A percentile compares a stretch with the other conserved stretches of the same genome.
Conservation (phyloP, 208 protist species). For the Angomonas desouzai region DNA sequence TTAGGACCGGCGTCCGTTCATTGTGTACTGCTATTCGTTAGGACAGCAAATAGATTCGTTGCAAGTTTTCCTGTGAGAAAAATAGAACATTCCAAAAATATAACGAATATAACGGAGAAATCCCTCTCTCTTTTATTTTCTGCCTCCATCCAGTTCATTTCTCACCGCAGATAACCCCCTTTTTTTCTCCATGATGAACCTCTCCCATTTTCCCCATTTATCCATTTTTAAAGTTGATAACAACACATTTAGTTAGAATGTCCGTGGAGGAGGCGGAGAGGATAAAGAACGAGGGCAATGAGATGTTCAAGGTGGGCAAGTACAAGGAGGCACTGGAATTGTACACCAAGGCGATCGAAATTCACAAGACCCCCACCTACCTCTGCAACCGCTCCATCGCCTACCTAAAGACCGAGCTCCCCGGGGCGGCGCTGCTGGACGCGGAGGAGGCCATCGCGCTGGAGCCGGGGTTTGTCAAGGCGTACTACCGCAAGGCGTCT, state of each 20-base stretch:
- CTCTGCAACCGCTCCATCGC: constrained; percentile 94
- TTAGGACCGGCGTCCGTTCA: no score
- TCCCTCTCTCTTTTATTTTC: no score
- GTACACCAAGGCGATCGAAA: constrained; percentile 90
- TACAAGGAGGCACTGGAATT: constrained; percentile 89
- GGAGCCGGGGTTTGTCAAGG: constrained; percentile 95
- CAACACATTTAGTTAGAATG: constrained; percentile 12
- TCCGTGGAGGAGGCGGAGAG: constrained; percentile 44
- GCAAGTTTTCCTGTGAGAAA: no score
- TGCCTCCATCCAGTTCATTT: no score
- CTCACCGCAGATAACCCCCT: background rate
- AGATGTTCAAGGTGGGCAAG: constrained; percentile 78
- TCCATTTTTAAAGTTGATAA: background rate
- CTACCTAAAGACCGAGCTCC: constrained; percentile 91
- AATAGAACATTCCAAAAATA: no score
- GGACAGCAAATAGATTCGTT: no score
- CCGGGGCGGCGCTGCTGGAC: constrained; percentile 92
- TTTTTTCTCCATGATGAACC: background rate
- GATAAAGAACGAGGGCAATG: constrained; percentile 83
- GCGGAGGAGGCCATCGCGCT: constrained; percentile 88
- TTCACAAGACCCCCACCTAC: constrained; percentile 70
- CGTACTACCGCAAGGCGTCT: constrained; percentile 96
- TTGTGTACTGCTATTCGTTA: no score
- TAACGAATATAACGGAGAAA: no score
- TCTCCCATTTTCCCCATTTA: background rate